Percentiles rank a stretch among this genome's conserved stretches.
Conservation (phyloP, 352 stramenopile species). For the Globisporangium spiculum region DNA sequence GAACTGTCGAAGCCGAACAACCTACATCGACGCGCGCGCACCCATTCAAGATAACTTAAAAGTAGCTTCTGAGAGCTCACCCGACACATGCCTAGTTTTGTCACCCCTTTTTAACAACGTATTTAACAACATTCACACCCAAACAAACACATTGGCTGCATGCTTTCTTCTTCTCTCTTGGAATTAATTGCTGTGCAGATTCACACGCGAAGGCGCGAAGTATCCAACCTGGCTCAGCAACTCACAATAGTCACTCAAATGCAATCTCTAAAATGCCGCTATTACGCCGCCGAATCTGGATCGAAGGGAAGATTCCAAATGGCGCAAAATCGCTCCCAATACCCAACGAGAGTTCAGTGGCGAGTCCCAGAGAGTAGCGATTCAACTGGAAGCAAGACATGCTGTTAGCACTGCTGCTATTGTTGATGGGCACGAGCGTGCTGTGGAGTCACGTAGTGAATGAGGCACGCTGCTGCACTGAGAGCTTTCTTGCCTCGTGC, state of each 20-base stretch:
- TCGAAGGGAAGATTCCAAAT: background rate
- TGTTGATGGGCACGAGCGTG: background rate
- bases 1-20: slow-evolving; percentile 9
- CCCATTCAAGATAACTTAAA: slow-evolving; percentile 9
- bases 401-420: background rate
- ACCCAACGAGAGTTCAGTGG: background rate
- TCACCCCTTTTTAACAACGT: slow-evolving; percentile 1
- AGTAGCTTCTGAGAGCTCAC: background rate
- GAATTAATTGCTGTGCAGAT: background rate
- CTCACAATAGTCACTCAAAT: background rate
- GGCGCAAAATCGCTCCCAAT: background rate
- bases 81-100: background rate
- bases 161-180: no score
- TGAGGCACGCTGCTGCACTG: background rate
- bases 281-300: background rate
- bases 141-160: background rate
- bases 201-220: background rate
- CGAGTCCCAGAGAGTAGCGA: background rate
- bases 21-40: slow-evolving; percentile 8
- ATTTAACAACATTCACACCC: background rate
- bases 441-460: background rate
- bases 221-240: background rate
- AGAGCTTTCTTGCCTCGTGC: background rate
- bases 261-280: background rate
- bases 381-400: background rate